Conservation (phyloP, 306 rosid genomes). For the Astragalus membranaceus region DNA sequence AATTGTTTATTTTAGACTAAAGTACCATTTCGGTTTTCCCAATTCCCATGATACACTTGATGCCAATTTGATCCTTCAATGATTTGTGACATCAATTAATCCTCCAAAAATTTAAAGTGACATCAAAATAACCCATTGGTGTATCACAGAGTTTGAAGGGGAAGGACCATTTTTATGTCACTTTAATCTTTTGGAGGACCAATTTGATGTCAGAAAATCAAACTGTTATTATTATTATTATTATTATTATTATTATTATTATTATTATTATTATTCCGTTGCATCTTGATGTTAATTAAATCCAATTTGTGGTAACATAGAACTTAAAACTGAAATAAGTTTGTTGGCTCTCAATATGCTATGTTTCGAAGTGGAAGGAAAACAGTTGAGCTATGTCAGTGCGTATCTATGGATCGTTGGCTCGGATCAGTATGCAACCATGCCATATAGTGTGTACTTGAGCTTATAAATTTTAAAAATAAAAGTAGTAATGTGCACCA, state of each 20-base stretch:
- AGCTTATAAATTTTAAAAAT: background rate
- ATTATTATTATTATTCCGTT: background rate
- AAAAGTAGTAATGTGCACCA: background rate
- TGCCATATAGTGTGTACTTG: background rate
- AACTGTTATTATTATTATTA: background rate
- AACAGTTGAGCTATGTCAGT: background rate
- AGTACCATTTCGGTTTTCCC: background rate
- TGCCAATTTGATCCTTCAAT: background rate
- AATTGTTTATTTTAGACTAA: background rate
- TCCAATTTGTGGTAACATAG: background rate
- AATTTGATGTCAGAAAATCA: background rate
- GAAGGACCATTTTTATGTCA: background rate
- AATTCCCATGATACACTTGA: background rate
- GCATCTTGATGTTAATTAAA: background rate
- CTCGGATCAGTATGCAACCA: background rate
- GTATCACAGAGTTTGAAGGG: background rate
- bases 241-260: background rate
- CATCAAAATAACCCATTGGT: background rate
- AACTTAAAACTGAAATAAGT: background rate
- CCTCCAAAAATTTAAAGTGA: background rate
- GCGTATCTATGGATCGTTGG: background rate
- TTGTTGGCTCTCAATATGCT: background rate
- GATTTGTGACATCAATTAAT: background rate
- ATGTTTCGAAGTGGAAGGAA: background rate
- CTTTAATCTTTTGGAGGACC: background rate